Conservation (phyloP, 345 rosid species). For the Syzygium oleosum region DNA sequence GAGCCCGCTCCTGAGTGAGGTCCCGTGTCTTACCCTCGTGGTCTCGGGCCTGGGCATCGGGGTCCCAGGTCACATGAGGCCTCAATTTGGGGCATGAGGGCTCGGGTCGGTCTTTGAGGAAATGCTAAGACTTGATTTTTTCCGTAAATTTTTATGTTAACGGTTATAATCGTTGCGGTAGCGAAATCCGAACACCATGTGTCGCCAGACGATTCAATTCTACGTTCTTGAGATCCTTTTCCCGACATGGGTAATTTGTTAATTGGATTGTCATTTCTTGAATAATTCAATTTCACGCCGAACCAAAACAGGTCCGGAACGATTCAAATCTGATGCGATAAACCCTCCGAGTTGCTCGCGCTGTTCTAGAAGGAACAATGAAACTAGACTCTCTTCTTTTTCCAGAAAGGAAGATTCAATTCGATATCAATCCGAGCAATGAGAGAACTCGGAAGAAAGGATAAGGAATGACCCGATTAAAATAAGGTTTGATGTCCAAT, state of each 20-base stretch:
- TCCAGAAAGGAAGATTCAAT: accelerated
- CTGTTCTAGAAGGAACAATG: not conserved
- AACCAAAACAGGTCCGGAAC: accelerated
- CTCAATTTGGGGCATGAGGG: not conserved
- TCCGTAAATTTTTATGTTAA: not conserved
- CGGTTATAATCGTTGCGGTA: accelerated
- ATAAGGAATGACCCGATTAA: not conserved
- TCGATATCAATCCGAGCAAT: accelerated
- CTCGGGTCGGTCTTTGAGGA: not conserved
- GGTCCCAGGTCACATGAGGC: not conserved
- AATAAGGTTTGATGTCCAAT: not conserved
- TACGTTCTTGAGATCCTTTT: not conserved
- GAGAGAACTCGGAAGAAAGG: not conserved
- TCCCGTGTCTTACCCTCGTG: not conserved
- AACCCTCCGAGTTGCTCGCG: accelerated
- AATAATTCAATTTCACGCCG: not conserved
- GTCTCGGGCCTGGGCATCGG: accelerated
- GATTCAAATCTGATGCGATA: not conserved
- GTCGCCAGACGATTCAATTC: not conserved
- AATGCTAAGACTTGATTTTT: not conserved
- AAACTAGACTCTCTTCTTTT: not conserved
- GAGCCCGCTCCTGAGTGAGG: accelerated
- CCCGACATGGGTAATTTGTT: accelerated
- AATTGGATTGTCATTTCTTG: not conserved
- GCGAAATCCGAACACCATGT: accelerated